Evolutionary conservation across 1,284 basidiomycete species (phyloP).

Genomic region (Baeospora myosura): DNA sequence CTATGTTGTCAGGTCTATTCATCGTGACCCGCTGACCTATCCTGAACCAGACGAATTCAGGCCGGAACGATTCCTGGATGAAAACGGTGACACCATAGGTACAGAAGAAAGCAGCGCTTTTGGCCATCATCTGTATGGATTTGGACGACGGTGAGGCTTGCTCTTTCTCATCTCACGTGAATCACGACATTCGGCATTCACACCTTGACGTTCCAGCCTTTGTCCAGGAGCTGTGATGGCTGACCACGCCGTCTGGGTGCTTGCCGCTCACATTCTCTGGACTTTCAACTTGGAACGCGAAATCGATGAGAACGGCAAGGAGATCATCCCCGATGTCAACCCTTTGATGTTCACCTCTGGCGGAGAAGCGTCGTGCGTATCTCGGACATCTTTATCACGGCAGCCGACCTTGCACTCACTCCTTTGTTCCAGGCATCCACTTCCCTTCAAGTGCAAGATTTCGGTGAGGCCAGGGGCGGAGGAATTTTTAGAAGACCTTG

Average conservation of each 20-base stretch:
- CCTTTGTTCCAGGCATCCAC: neutral
- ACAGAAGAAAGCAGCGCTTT: constrained; percentile 3
- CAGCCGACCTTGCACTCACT: neutral
- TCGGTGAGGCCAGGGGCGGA: neutral
- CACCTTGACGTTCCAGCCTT: neutral
- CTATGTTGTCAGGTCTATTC: constrained; percentile 4
- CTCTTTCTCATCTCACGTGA: neutral
- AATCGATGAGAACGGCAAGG: constrained; percentile 5
- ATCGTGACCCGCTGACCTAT: constrained; percentile 4
- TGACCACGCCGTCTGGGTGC: constrained; percentile 6
- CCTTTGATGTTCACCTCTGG: constrained; percentile 1
- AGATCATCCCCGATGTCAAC: constrained; percentile 3
- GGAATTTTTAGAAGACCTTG: constrained; percentile 1
- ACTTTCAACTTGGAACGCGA: constrained; percentile 1
- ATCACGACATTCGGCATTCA: neutral
- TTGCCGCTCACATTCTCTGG: constrained; percentile 2
- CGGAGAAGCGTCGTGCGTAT: constrained; percentile 2
- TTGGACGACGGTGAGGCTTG: constrained; percentile 7
- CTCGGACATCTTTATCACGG: neutral
- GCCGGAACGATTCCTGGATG: constrained; percentile 8
- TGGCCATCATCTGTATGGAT: constrained; percentile 4
- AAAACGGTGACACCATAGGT: neutral
- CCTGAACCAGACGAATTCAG: constrained; percentile 3
- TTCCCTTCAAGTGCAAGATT: constrained; percentile 6
- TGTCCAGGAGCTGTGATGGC: constrained; percentile 6